Evolutionary conservation across 2,329 filamentous ascomycete genomes (phyloP).

Genomic region (Epicoccum nigrum): DNA sequence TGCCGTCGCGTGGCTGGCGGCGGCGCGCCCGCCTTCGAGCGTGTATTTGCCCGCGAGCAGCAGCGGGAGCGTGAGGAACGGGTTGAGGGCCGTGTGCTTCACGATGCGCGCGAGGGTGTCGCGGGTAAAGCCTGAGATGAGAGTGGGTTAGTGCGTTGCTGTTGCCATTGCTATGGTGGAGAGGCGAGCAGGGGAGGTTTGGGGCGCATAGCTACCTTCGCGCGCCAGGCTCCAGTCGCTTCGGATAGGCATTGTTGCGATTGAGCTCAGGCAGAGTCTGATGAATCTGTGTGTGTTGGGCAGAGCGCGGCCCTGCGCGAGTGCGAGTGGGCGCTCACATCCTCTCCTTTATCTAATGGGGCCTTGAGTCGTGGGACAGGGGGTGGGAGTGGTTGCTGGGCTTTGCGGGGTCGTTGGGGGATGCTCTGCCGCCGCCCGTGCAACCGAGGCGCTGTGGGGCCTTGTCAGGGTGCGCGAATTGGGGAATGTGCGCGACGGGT

Average conservation of each 20-base stretch:
- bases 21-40: conserved; percentile 63
- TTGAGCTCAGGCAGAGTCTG: not conserved
- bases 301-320: conserved; percentile 20
- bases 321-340: conserved; percentile 16
- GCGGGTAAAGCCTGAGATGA: conserved; percentile 47
- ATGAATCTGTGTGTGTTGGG: not conserved
- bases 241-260: conserved; percentile 43
- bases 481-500: too few species aligned
- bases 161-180: not conserved
- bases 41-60: conserved; percentile 69
- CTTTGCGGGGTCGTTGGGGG: too few species aligned
- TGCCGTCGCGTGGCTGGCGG: conserved; percentile 56
- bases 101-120: conserved; percentile 66
- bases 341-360: too few species aligned
- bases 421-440: too few species aligned
- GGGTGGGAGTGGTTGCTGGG: too few species aligned
- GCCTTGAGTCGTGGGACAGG: too few species aligned
- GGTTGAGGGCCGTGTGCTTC: conserved; percentile 67
- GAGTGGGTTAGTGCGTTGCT: not conserved
- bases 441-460: too few species aligned
- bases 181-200: not conserved
- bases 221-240: conserved; percentile 48
- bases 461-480: too few species aligned
- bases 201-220: conserved; percentile 39
- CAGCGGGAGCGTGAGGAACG: conserved; percentile 67